Evolutionary conservation across 2,329 filamentous ascomycete genomes (phyloP).

Genomic region (Aspergillus proliferans): DNA sequence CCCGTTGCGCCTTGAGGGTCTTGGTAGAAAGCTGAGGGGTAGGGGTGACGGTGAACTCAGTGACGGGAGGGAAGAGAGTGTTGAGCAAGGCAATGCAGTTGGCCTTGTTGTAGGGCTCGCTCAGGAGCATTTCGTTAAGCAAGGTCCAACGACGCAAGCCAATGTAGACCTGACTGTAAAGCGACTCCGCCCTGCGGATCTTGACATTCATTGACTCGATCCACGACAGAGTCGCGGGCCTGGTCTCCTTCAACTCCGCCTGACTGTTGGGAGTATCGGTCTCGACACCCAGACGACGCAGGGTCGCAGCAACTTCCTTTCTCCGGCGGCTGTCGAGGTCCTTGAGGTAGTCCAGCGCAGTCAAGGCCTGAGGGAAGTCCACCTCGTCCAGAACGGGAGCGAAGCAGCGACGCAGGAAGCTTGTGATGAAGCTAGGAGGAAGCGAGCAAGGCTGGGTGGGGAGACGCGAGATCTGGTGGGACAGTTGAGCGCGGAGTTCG

Average conservation of each 20-base stretch:
- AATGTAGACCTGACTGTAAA: conserved; percentile 58
- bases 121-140: conserved; percentile 58
- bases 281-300: conserved; percentile 49
- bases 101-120: conserved; percentile 55
- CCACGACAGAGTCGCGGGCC: conserved; percentile 53
- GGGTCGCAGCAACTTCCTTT: conserved; percentile 51
- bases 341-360: conserved; percentile 60
- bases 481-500: conserved; percentile 37
- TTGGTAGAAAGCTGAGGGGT: conserved; percentile 48
- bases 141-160: conserved; percentile 59
- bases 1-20: conserved; percentile 52
- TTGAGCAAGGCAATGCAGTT: conserved; percentile 65
- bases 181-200: conserved; percentile 46
- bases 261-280: conserved; percentile 44
- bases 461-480: conserved; percentile 51
- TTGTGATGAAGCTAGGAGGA: conserved; percentile 57
- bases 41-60: conserved; percentile 38
- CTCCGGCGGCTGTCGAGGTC: conserved; percentile 56
- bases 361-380: conserved; percentile 61
- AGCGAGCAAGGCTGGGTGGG: conserved; percentile 57
- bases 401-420: conserved; percentile 57
- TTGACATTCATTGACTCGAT: conserved; percentile 47
- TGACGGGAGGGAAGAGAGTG: conserved; percentile 57
- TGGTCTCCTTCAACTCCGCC: conserved; percentile 44
- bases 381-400: conserved; percentile 50